These are phyloP conservation scores for Aspergillus sp. DNA, from an alignment of 2,329 filamentous ascomycete genomes.

Conservation along the genomic window DNA sequence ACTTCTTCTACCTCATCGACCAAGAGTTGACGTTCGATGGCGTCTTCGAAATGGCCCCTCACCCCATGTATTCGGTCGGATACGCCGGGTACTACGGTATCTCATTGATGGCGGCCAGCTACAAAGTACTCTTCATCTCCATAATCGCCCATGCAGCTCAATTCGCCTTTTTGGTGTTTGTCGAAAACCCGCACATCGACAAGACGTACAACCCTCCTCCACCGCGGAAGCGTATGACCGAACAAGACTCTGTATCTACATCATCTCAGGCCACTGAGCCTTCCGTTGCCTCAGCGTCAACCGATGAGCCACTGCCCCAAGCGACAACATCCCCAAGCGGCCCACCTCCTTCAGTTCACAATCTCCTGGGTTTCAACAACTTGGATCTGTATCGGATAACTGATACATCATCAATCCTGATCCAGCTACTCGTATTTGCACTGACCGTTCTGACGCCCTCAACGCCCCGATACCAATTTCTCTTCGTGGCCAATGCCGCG, in stretches of 20 bases:
- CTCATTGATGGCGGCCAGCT: conserved; percentile 96
- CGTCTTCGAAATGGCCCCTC: conserved; percentile 97
- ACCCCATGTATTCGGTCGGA: conserved; percentile 98
- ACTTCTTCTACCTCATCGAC: conserved; percentile 98
- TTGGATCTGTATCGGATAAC: conserved; percentile 85
- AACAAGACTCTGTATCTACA: conserved; percentile 32
- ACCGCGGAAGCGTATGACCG: conserved; percentile 58
- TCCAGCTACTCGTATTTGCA: conserved; percentile 72
- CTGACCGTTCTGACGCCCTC: conserved; percentile 76
- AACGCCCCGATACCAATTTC: conserved; percentile 70
- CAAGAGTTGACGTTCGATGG: conserved; percentile 97
- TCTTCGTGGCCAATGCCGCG: conserved; percentile 80
- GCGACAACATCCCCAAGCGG: conserved; percentile 46
- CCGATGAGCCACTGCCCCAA: conserved; percentile 40
- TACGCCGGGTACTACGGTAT: conserved; percentile 98
- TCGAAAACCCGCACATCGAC: conserved; percentile 97
- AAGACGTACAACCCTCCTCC: conserved; percentile 93
- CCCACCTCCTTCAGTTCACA: conserved; percentile 72
- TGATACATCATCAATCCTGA: conserved; percentile 76
- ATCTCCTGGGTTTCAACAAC: conserved; percentile 78
- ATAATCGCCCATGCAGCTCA: conserved; percentile 92
- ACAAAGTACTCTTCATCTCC: conserved; percentile 95
- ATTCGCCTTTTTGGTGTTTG: conserved; percentile 84
- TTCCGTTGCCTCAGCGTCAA: conserved; percentile 35
- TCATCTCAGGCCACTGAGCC: conserved; percentile 33